A percentile compares a stretch with the other conserved stretches of the same genome.
Evolutionary conservation across 1,284 basidiomycete species (phyloP).

Genomic region (Porodaedalea pini): DNA sequence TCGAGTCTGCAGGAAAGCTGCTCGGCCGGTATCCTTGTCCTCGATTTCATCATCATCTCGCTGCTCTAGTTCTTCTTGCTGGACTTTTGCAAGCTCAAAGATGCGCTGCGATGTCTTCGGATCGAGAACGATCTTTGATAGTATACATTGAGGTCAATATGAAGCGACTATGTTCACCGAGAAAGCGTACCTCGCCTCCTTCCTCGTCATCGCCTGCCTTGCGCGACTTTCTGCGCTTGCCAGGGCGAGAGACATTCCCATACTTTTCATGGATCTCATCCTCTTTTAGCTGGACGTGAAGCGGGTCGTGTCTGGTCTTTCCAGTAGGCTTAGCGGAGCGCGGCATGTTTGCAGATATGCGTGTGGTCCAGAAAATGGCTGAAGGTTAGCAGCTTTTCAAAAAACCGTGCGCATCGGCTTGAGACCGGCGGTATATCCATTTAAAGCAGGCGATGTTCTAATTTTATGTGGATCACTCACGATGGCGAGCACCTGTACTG

Average conservation of each 20-base stretch:
- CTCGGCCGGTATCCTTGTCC: slow-evolving; percentile 33
- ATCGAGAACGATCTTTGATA: slow-evolving; percentile 66
- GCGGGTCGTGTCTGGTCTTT: slow-evolving; percentile 76
- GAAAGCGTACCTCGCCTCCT: slow-evolving; percentile 48
- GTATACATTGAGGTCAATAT: neutral
- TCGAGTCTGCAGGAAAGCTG: slow-evolving; percentile 10
- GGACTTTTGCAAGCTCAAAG: slow-evolving; percentile 87
- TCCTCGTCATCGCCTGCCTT: slow-evolving; percentile 48
- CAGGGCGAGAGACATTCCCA: slow-evolving; percentile 70
- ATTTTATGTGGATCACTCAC: neutral
- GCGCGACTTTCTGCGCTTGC: slow-evolving; percentile 64
- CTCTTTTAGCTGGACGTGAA: slow-evolving; percentile 76
- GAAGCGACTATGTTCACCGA: neutral
- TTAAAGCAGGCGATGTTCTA: too few species aligned
- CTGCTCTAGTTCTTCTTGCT: slow-evolving; percentile 85
- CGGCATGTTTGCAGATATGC: slow-evolving; percentile 49
- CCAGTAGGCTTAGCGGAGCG: slow-evolving; percentile 47
- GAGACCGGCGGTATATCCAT: too few species aligned
- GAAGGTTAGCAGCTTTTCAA: neutral
- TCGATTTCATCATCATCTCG: slow-evolving; percentile 45
- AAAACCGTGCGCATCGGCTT: neutral
- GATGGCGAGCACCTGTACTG: neutral
- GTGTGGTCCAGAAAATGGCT: neutral
- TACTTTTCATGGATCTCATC: slow-evolving; percentile 76
- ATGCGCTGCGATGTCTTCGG: slow-evolving; percentile 87